Percentiles rank a stretch among this genome's conserved stretches.
Evolutionary conservation across 129 eudicot genomes (phyloP).

Genomic region (Mikania micrantha): DNA sequence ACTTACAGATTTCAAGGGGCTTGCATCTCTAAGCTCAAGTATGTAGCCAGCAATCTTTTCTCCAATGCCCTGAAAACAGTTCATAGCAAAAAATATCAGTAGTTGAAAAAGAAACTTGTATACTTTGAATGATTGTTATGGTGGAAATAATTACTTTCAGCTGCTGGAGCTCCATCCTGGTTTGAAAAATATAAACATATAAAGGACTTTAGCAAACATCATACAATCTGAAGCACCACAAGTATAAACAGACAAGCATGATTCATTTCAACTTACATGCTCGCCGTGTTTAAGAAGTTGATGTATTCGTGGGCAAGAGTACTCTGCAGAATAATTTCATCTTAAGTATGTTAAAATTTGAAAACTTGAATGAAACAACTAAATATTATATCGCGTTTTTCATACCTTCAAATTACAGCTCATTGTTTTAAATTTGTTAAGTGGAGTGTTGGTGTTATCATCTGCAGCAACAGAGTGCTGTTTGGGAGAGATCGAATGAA

Average conservation of each 20-base stretch:
- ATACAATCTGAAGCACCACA: neutral
- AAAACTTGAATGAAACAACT: neutral
- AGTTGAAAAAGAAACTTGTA: neutral
- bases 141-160: constrained; percentile 47
- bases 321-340: constrained; percentile 32
- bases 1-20: constrained; percentile 81
- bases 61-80: constrained; percentile 69
- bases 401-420: constrained; percentile 78
- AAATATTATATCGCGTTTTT: neutral
- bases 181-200: neutral
- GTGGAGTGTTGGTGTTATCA: constrained; percentile 46
- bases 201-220: neutral
- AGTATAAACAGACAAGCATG: neutral
- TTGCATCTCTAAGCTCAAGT: constrained; percentile 68
- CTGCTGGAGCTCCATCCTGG: constrained; percentile 77
- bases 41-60: constrained; percentile 79
- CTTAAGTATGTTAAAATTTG: neutral
- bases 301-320: constrained; percentile 72
- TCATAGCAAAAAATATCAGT: neutral
- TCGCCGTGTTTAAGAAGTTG: constrained; percentile 63
- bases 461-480: constrained; percentile 28
- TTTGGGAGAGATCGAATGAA: constrained; percentile 48
- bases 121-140: neutral
- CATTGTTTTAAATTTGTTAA: constrained; percentile 47
- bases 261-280: constrained; percentile 35